Base-by-base conservation (phyloP, 2,329 filamentous ascomycete species). In the Rutstroemia sp. region DNA sequence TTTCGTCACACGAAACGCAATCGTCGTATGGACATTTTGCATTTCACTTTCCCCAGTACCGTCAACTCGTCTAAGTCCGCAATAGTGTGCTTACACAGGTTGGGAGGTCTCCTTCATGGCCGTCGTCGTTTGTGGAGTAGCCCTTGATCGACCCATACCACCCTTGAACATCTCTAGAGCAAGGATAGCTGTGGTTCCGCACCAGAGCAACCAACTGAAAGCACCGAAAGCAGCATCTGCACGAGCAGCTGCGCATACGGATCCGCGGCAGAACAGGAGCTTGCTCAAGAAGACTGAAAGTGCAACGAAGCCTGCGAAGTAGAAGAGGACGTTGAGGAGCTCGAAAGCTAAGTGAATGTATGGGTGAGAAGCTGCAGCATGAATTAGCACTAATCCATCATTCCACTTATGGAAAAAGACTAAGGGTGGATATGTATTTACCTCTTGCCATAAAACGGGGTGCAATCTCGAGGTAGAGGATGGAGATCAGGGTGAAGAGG, bases 231-330 rank as follows among this genome's bases (percentile, higher is more conserved):
- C 78, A n/a, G 77, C 75, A 58, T 77, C 75, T 45, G 79, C 78
- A 19, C 77, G 77, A 42, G 79, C 80, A 12, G 78, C 75, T 23
- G 72, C 72, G 71, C 82, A 86, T 25, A 83, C 78, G 39, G 71
- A 72, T 44, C 81, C 82, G 27, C 74, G 72, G 70, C 82, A 85
- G 71, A 81, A 81, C 55, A 77, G 69, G 50, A 84, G 72, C 52
- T 72, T 71, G 66, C 74, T 72, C 61, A 85, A 75, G 70, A 82
- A 84, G 60, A 79, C 75, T 45, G 78, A 73, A 19, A 84, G 74
- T 9, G 79, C 79, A 63, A 82, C 74, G 70, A 84, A 84, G 56
- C 80, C 81, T 19, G 75, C 72, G 67, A 84, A 80, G 71, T 81
- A 82, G 66, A 84, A 78, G 56, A 82, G 60, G 4, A 75, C 71